Evolutionary conservation across 805 yeast genomes (phyloP), one percentile per base, ranked within the genome.

Genomic region (Kodamaea jinghongensis): DNA sequence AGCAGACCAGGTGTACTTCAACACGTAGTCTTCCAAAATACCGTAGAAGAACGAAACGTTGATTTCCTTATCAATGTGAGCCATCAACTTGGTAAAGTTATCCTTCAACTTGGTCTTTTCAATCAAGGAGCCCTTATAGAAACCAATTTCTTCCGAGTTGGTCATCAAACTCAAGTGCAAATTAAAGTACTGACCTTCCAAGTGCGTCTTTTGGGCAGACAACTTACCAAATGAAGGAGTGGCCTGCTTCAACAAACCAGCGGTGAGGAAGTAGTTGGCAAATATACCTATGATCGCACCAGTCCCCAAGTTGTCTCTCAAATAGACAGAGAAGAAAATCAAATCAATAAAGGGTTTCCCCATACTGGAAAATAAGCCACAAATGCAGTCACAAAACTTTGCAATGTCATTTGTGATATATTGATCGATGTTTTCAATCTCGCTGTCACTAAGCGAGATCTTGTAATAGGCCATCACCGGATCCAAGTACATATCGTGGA

Each of bases 1-100:
- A 0, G 95, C 96, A 3, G 96, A 88, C 97, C 97, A 90, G 9
- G 91, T 79, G 56, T 86, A 88, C 63, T 89, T 90, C 60, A 90
- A 74, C 34, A 89, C 78, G 54, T 88, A 87, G 56, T 88, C 95
- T 65, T 90, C 96, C 43, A 85, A 61, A 45, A 86, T 70, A 37
- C 81, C 82, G 59, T 88, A 90, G 8, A 73, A 63, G 41, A 86
- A 81, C 44, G 84, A 76, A 29, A 75, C 69, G 44, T 76, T 70
- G 49, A 80, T 77, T 42, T 81, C 77, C 39, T 67, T 66, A 33
- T 71, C 61, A 41, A 79, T 65, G 46, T 82, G 87, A 20, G 63
- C 59, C 49, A 70, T 60, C 48, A 90, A 71, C 28, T 69, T 70
- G 13, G 67, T 58, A 56, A 83, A 89, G 12, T 84, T 73, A 29